A percentile compares a stretch with the other conserved stretches of the same genome.
These are phyloP conservation scores for Boletus sp. DNA, from an alignment of 768 basidiomycete genomes.

Conservation along the genomic window DNA sequence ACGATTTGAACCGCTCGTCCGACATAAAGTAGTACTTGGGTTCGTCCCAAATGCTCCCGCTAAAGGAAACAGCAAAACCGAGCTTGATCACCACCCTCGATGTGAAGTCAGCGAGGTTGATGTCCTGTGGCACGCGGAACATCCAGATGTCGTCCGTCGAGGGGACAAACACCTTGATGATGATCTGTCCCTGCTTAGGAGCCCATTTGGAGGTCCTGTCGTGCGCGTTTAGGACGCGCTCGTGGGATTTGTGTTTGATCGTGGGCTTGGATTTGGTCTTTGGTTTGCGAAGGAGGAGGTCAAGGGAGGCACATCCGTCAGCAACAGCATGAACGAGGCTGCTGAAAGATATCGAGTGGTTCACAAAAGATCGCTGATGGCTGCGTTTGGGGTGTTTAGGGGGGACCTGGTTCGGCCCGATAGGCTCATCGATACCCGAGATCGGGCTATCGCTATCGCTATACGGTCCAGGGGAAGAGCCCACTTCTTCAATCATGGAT, in stretches of 20 bases:
- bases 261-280: constrained; percentile 2
- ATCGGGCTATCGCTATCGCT: not conserved
- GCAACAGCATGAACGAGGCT: constrained; percentile 12
- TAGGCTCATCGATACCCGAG: not conserved
- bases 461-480: not conserved
- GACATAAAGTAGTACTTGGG: constrained; percentile 29
- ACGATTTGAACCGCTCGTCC: constrained; percentile 32
- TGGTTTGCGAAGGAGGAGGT: constrained; percentile 15
- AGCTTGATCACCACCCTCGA: constrained; percentile 34
- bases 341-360: constrained; percentile 15
- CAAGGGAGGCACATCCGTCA: constrained; percentile 15
- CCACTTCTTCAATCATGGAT: constrained; percentile 11
- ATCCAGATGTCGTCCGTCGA: constrained; percentile 40
- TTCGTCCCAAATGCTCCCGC: constrained; percentile 29
- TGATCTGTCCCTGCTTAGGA: constrained; percentile 32
- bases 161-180: constrained; percentile 40
- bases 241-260: not conserved
- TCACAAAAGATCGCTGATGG: constrained; percentile 13
- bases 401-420: not conserved
- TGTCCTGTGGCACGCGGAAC: constrained; percentile 32
- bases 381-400: not conserved
- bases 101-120: constrained; percentile 30
- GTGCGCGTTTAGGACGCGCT: not conserved
- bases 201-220: constrained; percentile 26
- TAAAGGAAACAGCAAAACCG: constrained; percentile 35